Conservation (phyloP, 1,284 basidiomycete species). For the Farysia itapuensis region DNA sequence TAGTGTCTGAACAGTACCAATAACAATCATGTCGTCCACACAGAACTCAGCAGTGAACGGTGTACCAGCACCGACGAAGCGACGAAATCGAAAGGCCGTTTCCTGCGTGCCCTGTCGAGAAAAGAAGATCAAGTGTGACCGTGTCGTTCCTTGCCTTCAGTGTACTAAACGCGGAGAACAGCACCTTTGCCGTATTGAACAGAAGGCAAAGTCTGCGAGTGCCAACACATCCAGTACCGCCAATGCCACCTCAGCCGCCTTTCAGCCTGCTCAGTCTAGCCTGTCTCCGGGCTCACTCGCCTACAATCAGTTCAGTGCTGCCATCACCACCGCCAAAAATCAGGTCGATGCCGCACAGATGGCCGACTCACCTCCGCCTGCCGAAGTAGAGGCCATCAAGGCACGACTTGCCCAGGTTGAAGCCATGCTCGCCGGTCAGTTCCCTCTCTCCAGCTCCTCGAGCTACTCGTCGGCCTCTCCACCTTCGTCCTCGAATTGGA, state of each 20-base stretch:
- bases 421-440: constrained; percentile 29
- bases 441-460: constrained; percentile 18
- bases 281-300: constrained; percentile 18
- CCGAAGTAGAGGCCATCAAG: constrained; percentile 55
- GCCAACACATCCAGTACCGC: too few species aligned
- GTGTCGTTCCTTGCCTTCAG: constrained; percentile 53
- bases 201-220: constrained; percentile 33
- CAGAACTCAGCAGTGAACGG: too few species aligned
- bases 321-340: constrained; percentile 18
- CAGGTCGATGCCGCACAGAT: constrained; percentile 23
- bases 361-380: constrained; percentile 17
- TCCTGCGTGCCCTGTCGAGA: constrained; percentile 52
- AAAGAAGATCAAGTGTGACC: constrained; percentile 56
- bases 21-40: too few species aligned
- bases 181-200: constrained; percentile 45
- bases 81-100: constrained; percentile 51
- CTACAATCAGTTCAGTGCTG: constrained; percentile 29
- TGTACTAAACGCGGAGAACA: constrained; percentile 56
- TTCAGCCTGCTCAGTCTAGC: not conserved
- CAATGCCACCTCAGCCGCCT: too few species aligned
- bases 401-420: constrained; percentile 53
- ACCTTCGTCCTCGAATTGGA: constrained; percentile 23
- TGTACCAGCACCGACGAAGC: constrained; percentile 44
- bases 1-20: too few species aligned
- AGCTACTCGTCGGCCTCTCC: constrained; percentile 11